phyloP scores from a whole-genome alignment of 495 filamentous ascomycete species.

The Penicilliopsis zonata region DNA sequence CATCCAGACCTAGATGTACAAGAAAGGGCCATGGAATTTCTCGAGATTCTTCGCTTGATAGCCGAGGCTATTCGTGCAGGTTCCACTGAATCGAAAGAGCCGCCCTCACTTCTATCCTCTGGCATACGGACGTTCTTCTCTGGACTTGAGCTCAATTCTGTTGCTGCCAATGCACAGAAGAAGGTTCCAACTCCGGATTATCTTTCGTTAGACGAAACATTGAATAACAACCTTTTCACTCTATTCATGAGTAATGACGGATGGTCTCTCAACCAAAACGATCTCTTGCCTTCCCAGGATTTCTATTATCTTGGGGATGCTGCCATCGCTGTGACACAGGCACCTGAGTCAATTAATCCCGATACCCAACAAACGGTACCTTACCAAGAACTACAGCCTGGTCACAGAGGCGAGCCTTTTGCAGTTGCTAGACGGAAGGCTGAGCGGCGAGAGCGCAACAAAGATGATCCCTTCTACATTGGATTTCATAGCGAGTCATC shows the following conservation, averaged over 20 bases:
- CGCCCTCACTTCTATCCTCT: slow-evolving; percentile 72
- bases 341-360: slow-evolving; percentile 4
- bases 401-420: slow-evolving; percentile 49
- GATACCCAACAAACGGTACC: slow-evolving; percentile 25
- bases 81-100: slow-evolving; percentile 40
- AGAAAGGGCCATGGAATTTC: slow-evolving; percentile 83
- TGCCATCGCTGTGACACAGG: slow-evolving; percentile 19
- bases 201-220: slow-evolving; percentile 64
- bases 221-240: slow-evolving; percentile 58
- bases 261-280: slow-evolving; percentile 1
- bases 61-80: slow-evolving; percentile 66
- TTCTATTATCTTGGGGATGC: slow-evolving; percentile 55
- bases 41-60: slow-evolving; percentile 75
- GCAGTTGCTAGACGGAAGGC: slow-evolving; percentile 49
- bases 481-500: slow-evolving; percentile 34
- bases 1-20: slow-evolving; percentile 93
- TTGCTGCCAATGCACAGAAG: slow-evolving; percentile 67
- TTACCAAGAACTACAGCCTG: slow-evolving; percentile 51
- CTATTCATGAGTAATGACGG: slow-evolving; percentile 33
- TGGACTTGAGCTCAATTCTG: slow-evolving; percentile 83
- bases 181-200: slow-evolving; percentile 72
- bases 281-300: slow-evolving; percentile 32
- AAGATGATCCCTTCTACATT: slow-evolving; percentile 95
- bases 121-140: slow-evolving; percentile 78
- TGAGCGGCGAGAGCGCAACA: slow-evolving; percentile 66